Evolutionary conservation across 1,284 basidiomycete species (phyloP), one percentile per base, ranked within the genome.

Genomic region (Tranzscheliella williamsii): DNA sequence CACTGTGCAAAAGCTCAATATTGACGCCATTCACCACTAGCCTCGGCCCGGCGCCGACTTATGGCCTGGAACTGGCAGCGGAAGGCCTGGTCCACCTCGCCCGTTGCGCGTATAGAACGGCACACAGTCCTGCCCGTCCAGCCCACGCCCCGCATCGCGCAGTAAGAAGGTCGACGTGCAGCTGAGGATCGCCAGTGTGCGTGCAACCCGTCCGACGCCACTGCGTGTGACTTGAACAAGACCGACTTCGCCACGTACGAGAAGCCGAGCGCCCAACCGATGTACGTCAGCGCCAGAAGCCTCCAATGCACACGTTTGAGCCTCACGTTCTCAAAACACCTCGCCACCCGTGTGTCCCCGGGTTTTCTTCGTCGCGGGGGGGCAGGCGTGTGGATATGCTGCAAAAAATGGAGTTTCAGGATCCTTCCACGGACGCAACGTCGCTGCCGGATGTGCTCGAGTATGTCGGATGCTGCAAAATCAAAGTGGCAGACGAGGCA

Each of bases 41-140:
- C n/a, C n/a, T n/a, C n/a, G n/a, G n/a, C n/a, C n/a, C n/a, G n/a
- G n/a, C n/a, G n/a, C n/a, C n/a, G n/a, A n/a, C n/a, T n/a, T n/a
- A n/a, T n/a, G n/a, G n/a, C n/a, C n/a, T n/a, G n/a, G n/a, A n/a
- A n/a, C n/a, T n/a, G 90, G 76, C 90, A 94, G 9, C 90, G 84
- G 70, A 92, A 90, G 0, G 54, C 21, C 21, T 49, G n/a, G 45
- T 1, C 50, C 50, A 49, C 87, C 83, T 67, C 87, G 84, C 1
- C 83, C 81, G 3, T 81, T 76, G 53, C 84, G 81, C 33, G 82
- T 79, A 24, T 26, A 45, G 75, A 89, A 89, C 1, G 89, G 89
- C 15, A 76, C 80, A 75, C 90, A 92, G 3, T 73, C 64, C 18
- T 79, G 63, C 0, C 89, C 90, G 64, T 92, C 79, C 23, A 91